phyloP scores from a whole-genome alignment of 176 grass and related monocot species.

The Carex littledalei region DNA sequence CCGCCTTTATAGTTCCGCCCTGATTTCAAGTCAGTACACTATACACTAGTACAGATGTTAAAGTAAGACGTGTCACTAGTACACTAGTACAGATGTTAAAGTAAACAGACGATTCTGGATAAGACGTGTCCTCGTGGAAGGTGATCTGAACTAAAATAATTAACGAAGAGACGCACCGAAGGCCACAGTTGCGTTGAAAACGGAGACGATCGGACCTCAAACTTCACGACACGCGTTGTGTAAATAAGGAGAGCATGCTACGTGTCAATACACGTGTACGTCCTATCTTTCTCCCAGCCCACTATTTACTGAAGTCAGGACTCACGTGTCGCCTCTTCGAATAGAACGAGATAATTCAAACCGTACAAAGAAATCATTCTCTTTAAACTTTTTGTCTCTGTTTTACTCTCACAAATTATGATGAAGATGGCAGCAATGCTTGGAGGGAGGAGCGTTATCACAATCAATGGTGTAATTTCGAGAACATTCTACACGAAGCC shows the following conservation, averaged over 20 bases:
- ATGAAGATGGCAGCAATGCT: constrained; percentile 45
- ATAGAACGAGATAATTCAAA: background rate
- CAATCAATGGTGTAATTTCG: background rate
- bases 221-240: constrained; percentile 6
- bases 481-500: constrained; percentile 23
- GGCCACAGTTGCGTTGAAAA: background rate
- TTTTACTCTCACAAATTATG: constrained; percentile 24
- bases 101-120: no score
- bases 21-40: no score
- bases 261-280: constrained; percentile 15
- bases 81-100: no score
- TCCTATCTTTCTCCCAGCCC: background rate
- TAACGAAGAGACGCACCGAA: background rate
- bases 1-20: no score
- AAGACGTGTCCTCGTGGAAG: no score
- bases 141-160: background rate
- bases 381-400: background rate
- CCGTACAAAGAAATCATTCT: background rate
- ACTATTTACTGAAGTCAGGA: background rate
- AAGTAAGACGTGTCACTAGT: no score
- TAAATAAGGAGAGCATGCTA: background rate
- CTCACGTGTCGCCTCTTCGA: background rate
- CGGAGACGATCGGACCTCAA: background rate
- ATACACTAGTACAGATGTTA: no score
- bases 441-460: constrained; percentile 31